phyloP scores from a whole-genome alignment of 805 yeast species.

The Isabelozyma gotoi region DNA sequence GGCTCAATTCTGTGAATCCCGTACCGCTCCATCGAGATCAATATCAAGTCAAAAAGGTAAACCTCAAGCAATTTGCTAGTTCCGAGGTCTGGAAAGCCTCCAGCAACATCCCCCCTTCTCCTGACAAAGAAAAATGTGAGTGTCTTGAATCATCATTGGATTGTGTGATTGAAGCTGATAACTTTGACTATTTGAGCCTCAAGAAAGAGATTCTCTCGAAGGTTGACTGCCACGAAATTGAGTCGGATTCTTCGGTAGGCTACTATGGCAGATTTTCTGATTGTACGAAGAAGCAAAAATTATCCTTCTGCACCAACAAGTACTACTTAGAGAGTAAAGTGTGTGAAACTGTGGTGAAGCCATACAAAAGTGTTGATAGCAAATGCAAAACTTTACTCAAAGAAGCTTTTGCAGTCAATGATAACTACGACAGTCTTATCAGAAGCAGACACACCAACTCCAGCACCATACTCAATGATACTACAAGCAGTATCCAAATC shows the following conservation, averaged over 20 bases:
- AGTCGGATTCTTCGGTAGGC: slow-evolving; percentile 34
- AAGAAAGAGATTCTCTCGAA: slow-evolving; percentile 33
- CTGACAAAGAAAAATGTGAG: slow-evolving; percentile 43
- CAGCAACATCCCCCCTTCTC: slow-evolving; percentile 35
- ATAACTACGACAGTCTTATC: background rate
- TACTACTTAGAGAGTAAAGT: slow-evolving; percentile 20
- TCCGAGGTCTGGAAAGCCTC: slow-evolving; percentile 19
- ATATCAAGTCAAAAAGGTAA: background rate
- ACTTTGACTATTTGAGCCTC: slow-evolving; percentile 17
- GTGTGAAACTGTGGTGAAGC: slow-evolving; percentile 26
- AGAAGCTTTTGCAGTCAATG: background rate
- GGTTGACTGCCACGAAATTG: slow-evolving; percentile 39
- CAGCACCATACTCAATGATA: background rate
- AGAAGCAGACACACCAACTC: background rate
- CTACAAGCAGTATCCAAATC: background rate
- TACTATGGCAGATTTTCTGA: slow-evolving; percentile 43
- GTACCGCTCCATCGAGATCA: slow-evolving; percentile 9
- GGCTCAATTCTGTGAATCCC: slow-evolving; percentile 21
- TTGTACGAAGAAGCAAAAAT: slow-evolving; percentile 36
- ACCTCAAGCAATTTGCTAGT: background rate
- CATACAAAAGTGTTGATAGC: background rate
- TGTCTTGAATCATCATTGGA: slow-evolving; percentile 41
- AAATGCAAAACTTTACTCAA: background rate
- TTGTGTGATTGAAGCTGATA: slow-evolving; percentile 32
- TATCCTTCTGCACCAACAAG: slow-evolving; percentile 42